Base-by-base conservation (phyloP, 2,329 filamentous ascomycete genomes). In the Podosphaera aphanis region DNA sequence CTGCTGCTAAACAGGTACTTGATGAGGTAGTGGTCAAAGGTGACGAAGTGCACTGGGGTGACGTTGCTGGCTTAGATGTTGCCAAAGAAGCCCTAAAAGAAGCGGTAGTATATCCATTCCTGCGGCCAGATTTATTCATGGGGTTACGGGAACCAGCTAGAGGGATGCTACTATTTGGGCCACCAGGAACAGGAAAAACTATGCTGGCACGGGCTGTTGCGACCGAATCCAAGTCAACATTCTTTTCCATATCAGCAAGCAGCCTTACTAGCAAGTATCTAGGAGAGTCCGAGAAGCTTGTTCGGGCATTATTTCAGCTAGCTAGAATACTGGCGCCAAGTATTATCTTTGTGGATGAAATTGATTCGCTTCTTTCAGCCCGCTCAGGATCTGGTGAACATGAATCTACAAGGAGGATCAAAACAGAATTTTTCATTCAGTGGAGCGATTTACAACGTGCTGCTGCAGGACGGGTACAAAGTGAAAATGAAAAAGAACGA, bases 271-370 rank as follows among this genome's bases (percentile, higher is more conserved):
- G 83, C 57, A 98, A 98, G 62, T 98, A 88, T 61, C 71, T 95
- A 8, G 90, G 90, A 39, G 90, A 98, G 59, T 92, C 83, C 0
- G 90, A 98, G 62, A 98, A 98, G 62, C 73, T 98, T 3, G 90
- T 98, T 2, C 76, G 85, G 31, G 90, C 90, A 2, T 67, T 98
- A 0, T 98, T 98, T 59, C 74, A 75, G 0, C 66, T 95, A n/a
- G 86, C 90, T 4, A 92, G 92, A 60, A 70, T 76, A 31, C 69
- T 95, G 39, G 85, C 90, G 0, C 90, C 90, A 0, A 90, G 82
- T 49, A 95, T 98, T 59, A 95, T 98, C 48, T 98, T 98, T 54
- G 85, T 98, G 3, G 90, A 98, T 56, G 90, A 98, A 60, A 98
- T 98, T 50, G 90, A 98, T 60, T 93, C 86, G 0, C 66, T 98